A percentile compares a stretch with the other conserved stretches of the same genome.
phyloP scores from a whole-genome alignment of 2,329 filamentous ascomycete species.

The Fusarium graminum region DNA sequence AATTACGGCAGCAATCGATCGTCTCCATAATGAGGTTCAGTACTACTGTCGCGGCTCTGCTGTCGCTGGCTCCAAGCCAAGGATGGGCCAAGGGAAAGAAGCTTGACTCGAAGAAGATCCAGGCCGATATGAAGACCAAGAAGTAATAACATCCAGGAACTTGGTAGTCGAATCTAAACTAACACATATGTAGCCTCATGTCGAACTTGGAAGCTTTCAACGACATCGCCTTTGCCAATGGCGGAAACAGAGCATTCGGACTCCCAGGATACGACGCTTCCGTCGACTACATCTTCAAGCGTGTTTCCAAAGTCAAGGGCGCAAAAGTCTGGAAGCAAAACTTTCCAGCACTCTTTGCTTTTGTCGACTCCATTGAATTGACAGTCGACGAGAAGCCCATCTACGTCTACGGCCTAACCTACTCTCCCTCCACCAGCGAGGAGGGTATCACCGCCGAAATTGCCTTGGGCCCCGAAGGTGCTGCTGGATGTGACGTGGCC shows the following conservation, averaged over 20 bases:
- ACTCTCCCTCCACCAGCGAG: constrained; percentile 35
- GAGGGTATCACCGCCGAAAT: constrained; percentile 43
- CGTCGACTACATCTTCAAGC: constrained; percentile 63
- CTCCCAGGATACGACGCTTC: constrained; percentile 63
- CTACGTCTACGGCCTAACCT: constrained; percentile 41
- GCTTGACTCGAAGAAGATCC: constrained; percentile 35
- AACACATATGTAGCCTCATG: constrained; percentile 24
- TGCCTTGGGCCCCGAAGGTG: constrained; percentile 38
- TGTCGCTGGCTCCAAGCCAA: constrained; percentile 24
- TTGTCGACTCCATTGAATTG: constrained; percentile 55
- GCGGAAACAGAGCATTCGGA: constrained; percentile 67
- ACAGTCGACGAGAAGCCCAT: constrained; percentile 46
- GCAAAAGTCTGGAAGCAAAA: constrained; percentile 61
- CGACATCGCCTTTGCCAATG: constrained; percentile 53
- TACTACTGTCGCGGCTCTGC: constrained; percentile 14
- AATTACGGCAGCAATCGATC: background rate
- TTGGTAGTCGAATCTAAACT: background rate
- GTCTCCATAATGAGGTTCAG: constrained; percentile 21
- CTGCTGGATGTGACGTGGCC: constrained; percentile 40
- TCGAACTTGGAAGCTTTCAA: constrained; percentile 33
- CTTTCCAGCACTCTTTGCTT: constrained; percentile 63
- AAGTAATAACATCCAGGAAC: constrained; percentile 5
- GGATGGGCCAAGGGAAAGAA: constrained; percentile 23
- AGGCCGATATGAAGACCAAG: constrained; percentile 36
- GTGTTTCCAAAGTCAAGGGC: constrained; percentile 56